Evolutionary conservation across 2,329 filamentous ascomycete genomes (phyloP).

Genomic region (Venturia pyrina): DNA sequence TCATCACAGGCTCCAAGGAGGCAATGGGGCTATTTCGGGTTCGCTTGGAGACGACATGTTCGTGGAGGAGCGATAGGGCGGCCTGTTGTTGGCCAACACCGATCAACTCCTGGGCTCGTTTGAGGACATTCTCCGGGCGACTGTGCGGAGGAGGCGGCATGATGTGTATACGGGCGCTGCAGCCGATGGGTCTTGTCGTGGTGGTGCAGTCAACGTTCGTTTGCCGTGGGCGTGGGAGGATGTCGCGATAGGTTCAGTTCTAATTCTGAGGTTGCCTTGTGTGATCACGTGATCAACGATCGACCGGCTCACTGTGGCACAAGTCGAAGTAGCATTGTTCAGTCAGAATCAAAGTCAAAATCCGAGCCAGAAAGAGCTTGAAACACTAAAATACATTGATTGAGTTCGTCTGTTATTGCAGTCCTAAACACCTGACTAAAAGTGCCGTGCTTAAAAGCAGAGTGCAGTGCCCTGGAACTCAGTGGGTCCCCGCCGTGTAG

Average conservation of each 20-base stretch:
- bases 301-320: not conserved
- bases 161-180: constrained; percentile 25
- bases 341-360: not conserved
- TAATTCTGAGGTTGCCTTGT: constrained; percentile 3
- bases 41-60: constrained; percentile 97
- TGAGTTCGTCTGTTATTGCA: not conserved
- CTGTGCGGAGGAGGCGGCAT: constrained; percentile 96
- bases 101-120: constrained; percentile 97
- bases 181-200: constrained; percentile 4
- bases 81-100: constrained; percentile 89
- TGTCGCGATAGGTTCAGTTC: not conserved
- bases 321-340: not conserved
- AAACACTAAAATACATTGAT: not conserved
- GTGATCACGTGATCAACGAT: not conserved
- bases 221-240: not conserved
- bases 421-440: not conserved
- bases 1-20: constrained; percentile 95
- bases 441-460: no score
- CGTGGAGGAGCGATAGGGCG: constrained; percentile 88
- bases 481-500: not conserved
- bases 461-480: not conserved
- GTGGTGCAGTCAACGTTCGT: not conserved
- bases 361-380: not conserved
- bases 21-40: constrained; percentile 95
- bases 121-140: constrained; percentile 98